phyloP scores from a whole-genome alignment of 345 rosid genomes.

The Hirschfeldia incana region DNA sequence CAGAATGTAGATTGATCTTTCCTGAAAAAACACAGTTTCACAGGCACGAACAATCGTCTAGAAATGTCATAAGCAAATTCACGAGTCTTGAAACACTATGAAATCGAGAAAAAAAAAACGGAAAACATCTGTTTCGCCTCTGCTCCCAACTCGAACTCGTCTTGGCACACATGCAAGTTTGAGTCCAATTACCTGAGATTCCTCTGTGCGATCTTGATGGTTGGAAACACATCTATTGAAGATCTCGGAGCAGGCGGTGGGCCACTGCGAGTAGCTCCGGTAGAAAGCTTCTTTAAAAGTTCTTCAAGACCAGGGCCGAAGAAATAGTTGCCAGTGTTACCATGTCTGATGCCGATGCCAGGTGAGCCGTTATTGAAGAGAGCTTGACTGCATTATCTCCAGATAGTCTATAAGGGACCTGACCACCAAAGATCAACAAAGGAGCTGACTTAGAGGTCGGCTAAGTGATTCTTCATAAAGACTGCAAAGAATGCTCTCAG shows the following conservation, averaged over 20 bases:
- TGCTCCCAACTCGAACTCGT: conserved; percentile 64
- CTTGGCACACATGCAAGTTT: conserved; percentile 82
- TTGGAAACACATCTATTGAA: conserved; percentile 68
- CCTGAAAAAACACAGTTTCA: no score
- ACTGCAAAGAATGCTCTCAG: no score
- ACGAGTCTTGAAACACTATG: no score
- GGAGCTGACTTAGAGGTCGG: conserved; percentile 41
- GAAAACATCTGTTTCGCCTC: conserved; percentile 66
- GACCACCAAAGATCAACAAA: conserved; percentile 79
- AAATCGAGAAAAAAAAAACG: no score
- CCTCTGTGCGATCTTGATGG: conserved; percentile 61
- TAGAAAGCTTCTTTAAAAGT: conserved; percentile 64
- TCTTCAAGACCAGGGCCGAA: conserved; percentile 84
- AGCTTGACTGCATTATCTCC: conserved; percentile 67
- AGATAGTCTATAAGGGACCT: conserved; percentile 68
- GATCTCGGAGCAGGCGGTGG: conserved; percentile 65
- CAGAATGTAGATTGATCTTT: no score
- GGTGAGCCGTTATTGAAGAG: conserved; percentile 69
- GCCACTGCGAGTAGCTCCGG: conserved; percentile 52
- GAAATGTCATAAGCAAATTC: no score
- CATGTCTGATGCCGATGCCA: conserved; percentile 64
- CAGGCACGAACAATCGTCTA: no score
- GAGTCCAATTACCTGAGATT: conserved; percentile 71
- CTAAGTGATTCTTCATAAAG: no score
- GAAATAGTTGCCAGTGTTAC: conserved; percentile 74